Conservation (phyloP, 805 yeast species). For the Yarrowia osloensis region DNA sequence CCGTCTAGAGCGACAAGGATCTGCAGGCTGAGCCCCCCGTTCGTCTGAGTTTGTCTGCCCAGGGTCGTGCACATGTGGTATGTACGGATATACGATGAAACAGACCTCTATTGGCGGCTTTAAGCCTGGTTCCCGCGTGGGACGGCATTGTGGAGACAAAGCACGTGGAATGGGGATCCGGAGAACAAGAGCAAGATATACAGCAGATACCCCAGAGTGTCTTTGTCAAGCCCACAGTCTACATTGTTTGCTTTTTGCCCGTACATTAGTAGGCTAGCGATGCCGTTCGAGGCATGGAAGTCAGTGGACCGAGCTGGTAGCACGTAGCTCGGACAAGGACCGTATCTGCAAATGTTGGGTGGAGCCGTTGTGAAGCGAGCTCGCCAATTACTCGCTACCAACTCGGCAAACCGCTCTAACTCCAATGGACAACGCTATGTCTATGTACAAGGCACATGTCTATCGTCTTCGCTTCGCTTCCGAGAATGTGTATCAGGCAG, state of each 20-base stretch:
- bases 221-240: background rate
- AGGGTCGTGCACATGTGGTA: background rate
- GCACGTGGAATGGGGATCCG: background rate
- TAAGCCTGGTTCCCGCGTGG: background rate
- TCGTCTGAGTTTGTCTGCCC: background rate
- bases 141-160: background rate
- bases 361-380: background rate
- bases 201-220: background rate
- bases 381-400: no score
- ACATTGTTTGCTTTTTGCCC: background rate
- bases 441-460: background rate
- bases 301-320: no score
- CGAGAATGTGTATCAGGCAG: background rate
- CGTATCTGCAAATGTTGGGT: no score
- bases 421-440: no score
- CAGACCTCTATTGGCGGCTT: background rate
- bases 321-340: no score
- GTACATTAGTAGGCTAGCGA: background rate
- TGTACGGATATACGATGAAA: conserved; percentile 15
- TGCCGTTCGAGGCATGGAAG: conserved; percentile 4
- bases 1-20: background rate
- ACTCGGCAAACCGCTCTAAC: background rate
- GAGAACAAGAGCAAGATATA: background rate
- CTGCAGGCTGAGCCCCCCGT: conserved; percentile 25
- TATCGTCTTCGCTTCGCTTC: background rate